Evolutionary conservation across 2,329 filamentous ascomycete species (phyloP).

Genomic region (Monosporascus sp.): DNA sequence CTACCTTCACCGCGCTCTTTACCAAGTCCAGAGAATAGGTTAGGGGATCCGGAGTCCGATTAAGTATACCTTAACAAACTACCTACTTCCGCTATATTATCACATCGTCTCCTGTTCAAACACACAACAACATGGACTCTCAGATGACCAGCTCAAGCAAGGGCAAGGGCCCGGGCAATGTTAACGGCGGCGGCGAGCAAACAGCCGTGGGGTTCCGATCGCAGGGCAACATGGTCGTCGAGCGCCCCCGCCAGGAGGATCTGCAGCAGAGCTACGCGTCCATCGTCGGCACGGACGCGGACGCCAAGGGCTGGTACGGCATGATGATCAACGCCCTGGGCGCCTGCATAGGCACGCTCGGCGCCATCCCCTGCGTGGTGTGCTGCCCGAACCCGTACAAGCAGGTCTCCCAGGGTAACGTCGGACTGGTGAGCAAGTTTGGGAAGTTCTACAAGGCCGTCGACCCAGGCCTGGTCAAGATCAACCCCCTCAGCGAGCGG

Average conservation of each 20-base stretch:
- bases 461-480: slow-evolving; percentile 92
- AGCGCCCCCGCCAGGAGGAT: slow-evolving; percentile 76
- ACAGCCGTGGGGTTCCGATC: slow-evolving; percentile 38
- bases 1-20: too few species aligned
- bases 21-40: background rate
- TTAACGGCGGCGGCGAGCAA: slow-evolving; percentile 6
- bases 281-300: slow-evolving; percentile 58
- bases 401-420: slow-evolving; percentile 84
- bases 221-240: slow-evolving; percentile 59
- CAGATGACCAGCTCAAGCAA: slow-evolving; percentile 1
- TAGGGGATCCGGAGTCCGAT: background rate
- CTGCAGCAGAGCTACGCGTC: slow-evolving; percentile 76
- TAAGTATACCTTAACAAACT: too few species aligned
- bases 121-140: background rate
- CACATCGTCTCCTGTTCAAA: background rate
- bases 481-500: slow-evolving; percentile 90
- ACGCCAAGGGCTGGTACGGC: slow-evolving; percentile 83
- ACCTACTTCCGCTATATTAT: background rate
- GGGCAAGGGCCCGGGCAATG: slow-evolving; percentile 16
- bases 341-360: slow-evolving; percentile 66
- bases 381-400: slow-evolving; percentile 95
- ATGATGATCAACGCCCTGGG: slow-evolving; percentile 74
- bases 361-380: slow-evolving; percentile 87
- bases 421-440: slow-evolving; percentile 93
- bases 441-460: slow-evolving; percentile 92